Evolutionary conservation across 495 filamentous ascomycete species (phyloP).

Genomic region (Lasiosphaeriaceae sp.): DNA sequence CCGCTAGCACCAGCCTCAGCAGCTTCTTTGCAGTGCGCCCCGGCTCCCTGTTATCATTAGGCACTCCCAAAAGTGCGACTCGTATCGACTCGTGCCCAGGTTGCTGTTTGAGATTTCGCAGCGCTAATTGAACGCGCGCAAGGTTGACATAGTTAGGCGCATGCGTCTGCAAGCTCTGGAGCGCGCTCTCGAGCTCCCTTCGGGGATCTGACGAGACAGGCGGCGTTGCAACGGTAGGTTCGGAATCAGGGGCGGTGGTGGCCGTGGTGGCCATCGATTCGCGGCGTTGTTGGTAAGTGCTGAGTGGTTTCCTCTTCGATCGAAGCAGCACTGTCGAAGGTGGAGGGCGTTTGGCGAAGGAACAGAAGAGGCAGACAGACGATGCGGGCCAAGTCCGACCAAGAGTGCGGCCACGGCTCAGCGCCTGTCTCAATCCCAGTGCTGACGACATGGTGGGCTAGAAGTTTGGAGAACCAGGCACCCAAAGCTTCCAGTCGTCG

Average conservation of each 20-base stretch:
- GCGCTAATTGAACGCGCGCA: slow-evolving; percentile 73
- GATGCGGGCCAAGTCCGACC: background rate
- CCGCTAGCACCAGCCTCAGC: slow-evolving; percentile 67
- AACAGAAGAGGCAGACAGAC: slow-evolving; percentile 44
- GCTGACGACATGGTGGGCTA: slow-evolving; percentile 30
- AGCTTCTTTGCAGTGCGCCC: slow-evolving; percentile 51
- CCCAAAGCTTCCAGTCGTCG: background rate
- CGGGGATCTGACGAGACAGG: slow-evolving; percentile 26
- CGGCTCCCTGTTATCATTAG: slow-evolving; percentile 30
- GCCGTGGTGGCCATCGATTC: slow-evolving; percentile 18
- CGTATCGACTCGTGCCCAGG: slow-evolving; percentile 60
- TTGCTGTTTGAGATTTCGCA: slow-evolving; percentile 68
- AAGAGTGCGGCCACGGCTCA: slow-evolving; percentile 11
- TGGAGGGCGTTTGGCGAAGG: slow-evolving; percentile 20
- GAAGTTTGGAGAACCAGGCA: background rate
- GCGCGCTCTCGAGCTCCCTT: slow-evolving; percentile 55
- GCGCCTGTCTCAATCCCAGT: slow-evolving; percentile 23
- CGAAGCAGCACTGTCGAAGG: slow-evolving; percentile 2
- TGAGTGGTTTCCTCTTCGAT: slow-evolving; percentile 1
- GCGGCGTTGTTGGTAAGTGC: slow-evolving; percentile 7
- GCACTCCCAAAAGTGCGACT: slow-evolving; percentile 56
- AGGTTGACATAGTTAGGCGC: slow-evolving; percentile 66
- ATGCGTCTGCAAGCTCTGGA: slow-evolving; percentile 58
- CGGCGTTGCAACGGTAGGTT: background rate
- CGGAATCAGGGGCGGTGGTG: background rate